Percentiles rank a stretch among this genome's conserved stretches.
phyloP scores from a whole-genome alignment of 2,329 filamentous ascomycete species.

The Incumbomyces lentus region DNA sequence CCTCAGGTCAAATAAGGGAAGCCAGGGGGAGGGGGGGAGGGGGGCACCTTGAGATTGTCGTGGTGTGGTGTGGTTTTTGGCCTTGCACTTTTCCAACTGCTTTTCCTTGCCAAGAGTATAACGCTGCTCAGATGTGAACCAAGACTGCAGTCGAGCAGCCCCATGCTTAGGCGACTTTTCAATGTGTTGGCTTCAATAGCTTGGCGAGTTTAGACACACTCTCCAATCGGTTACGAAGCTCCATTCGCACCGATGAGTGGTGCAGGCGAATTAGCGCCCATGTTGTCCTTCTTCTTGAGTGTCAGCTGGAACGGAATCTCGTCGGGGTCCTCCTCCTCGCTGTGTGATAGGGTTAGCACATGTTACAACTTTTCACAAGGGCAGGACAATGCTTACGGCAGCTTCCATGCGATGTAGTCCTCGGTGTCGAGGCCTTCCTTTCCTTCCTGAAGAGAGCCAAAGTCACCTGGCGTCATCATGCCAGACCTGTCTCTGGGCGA shows the following conservation, averaged over 20 bases:
- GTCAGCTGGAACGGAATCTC: slow-evolving; percentile 64
- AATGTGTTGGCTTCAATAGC: not conserved
- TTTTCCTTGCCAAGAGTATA: too few species aligned
- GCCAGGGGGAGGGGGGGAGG: too few species aligned
- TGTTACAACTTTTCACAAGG: not conserved
- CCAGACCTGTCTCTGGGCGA: slow-evolving; percentile 82
- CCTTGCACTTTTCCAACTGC: too few species aligned
- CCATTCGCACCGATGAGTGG: slow-evolving; percentile 10
- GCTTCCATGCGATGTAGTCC: slow-evolving; percentile 95
- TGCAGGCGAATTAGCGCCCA: slow-evolving; percentile 23
- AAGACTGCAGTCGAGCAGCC: too few species aligned
- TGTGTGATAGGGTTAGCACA: slow-evolving; percentile 29
- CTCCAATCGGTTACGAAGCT: not conserved
- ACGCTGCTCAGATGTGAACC: too few species aligned
- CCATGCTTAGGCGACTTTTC: too few species aligned
- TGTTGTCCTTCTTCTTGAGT: slow-evolving; percentile 41
- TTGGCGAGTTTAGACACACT: not conserved
- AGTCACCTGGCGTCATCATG: slow-evolving; percentile 99
- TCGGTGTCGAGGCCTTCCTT: slow-evolving; percentile 88
- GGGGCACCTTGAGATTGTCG: too few species aligned
- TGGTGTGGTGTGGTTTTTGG: too few species aligned
- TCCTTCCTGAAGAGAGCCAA: slow-evolving; percentile 90
- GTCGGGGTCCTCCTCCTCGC: slow-evolving; percentile 86
- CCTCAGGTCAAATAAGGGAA: too few species aligned
- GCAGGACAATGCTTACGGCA: slow-evolving; percentile 62